phyloP scores from a whole-genome alignment of 2,329 filamentous ascomycete genomes.

The Alternaria arborescens region DNA sequence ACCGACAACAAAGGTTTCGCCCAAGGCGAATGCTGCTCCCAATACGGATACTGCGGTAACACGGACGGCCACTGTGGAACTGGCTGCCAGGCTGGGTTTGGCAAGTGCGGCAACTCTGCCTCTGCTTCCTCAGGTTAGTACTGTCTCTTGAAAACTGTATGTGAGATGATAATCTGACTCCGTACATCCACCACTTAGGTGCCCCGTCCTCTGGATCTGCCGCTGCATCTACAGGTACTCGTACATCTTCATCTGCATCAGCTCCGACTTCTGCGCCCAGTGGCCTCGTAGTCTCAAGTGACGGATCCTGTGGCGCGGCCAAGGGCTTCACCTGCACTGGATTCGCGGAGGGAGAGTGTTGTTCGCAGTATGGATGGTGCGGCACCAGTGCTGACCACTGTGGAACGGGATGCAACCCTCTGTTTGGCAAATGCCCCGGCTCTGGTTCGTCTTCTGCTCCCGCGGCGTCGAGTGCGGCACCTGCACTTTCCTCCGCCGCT shows the following conservation, averaged over 20 bases:
- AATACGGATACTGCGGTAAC: slow-evolving; percentile 51
- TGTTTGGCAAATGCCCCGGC: slow-evolving; percentile 9
- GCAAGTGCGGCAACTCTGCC: slow-evolving; percentile 23
- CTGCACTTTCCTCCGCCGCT: neutral
- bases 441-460: neutral
- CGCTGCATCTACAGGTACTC: neutral
- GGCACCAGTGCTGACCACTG: slow-evolving; percentile 12
- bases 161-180: neutral
- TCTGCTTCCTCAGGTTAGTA: slow-evolving; percentile 6
- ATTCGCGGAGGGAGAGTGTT: slow-evolving; percentile 28
- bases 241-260: neutral
- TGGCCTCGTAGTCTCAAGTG: slow-evolving; percentile 14
- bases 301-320: slow-evolving; percentile 22
- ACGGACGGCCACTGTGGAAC: slow-evolving; percentile 35
- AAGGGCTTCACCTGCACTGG: slow-evolving; percentile 26
- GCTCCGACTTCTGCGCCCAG: slow-evolving; percentile 1
- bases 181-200: neutral
- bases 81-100: slow-evolving; percentile 40
- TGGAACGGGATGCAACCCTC: slow-evolving; percentile 12
- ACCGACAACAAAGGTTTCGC: slow-evolving; percentile 20
- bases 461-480: neutral
- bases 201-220: neutral
- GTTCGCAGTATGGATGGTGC: slow-evolving; percentile 28
- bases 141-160: neutral
- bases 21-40: slow-evolving; percentile 50